Evolutionary conservation across 768 basidiomycete species (phyloP).

Genomic region (Candolleomyces eurysporus): DNA sequence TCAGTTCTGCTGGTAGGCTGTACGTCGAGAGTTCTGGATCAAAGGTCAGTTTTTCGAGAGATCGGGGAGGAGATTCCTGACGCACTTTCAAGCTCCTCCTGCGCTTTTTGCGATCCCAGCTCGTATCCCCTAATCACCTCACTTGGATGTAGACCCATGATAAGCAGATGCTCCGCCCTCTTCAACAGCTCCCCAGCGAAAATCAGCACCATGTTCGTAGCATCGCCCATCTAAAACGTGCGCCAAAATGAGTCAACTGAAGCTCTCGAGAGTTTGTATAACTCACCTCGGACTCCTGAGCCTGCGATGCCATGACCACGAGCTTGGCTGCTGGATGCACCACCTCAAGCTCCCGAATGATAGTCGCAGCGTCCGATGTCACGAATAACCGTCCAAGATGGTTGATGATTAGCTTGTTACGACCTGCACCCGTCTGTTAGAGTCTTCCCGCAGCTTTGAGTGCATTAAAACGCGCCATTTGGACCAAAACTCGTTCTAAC

Average conservation of each 20-base stretch:
- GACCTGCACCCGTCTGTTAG: conserved; percentile 46
- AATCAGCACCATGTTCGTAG: conserved; percentile 94
- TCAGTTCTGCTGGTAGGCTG: conserved; percentile 69
- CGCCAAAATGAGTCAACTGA: background rate
- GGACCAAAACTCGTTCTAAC: conserved; percentile 96
- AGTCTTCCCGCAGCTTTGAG: background rate
- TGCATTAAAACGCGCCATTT: conserved; percentile 63
- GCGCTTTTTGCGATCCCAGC: conserved; percentile 78
- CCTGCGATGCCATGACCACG: conserved; percentile 98
- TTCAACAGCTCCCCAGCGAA: conserved; percentile 94
- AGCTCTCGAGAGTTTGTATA: too few relatives aligned
- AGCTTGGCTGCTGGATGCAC: conserved; percentile 98
- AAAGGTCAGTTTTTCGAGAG: background rate
- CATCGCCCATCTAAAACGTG: conserved; percentile 83
- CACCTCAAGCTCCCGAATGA: conserved; percentile 96
- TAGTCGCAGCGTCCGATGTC: conserved; percentile 98
- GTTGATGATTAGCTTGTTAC: conserved; percentile 98
- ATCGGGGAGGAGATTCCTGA: conserved; percentile 16
- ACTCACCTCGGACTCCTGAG: conserved; percentile 90
- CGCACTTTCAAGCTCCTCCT: conserved; percentile 89
- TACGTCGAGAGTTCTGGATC: conserved; percentile 64
- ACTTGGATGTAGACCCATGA: conserved; percentile 97
- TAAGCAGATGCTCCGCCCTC: conserved; percentile 85
- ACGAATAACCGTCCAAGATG: conserved; percentile 95
- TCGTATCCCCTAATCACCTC: conserved; percentile 96